Evolutionary conservation across 495 filamentous ascomycete genomes (phyloP), one percentile per base, ranked within the genome.

Genomic region (Amphirosellinia nigrospora): DNA sequence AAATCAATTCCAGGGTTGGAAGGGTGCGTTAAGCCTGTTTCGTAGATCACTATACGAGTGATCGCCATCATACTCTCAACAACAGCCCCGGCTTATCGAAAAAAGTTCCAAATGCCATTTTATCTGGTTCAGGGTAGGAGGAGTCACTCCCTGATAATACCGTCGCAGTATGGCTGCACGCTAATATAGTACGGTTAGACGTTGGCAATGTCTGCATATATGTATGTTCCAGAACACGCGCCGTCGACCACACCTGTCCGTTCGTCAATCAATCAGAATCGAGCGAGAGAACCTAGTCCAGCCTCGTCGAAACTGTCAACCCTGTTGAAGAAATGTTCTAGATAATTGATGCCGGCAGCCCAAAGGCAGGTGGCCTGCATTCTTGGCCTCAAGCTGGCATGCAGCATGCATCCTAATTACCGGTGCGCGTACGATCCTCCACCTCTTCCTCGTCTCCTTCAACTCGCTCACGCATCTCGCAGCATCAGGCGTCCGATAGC

Each of bases 331-430:
- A 36, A 19, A 19, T 8, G 32, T 58, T 36, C 32, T 34, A 13
- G 15, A 16, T 60, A 23, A 43, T 45, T n/a, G 39, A 64, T 30
- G 28, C 28, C 28, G 61, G 43, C 28, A 32, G 16, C 61, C 26
- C 26, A 48, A n/a, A 46, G 43, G 43, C 43, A 5, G 21, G 23
- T 7, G 1, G 43, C 43, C 43, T 8, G 15, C 30, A 36, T 34
- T 38, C 36, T 50, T 36, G 32, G 30, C 48, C 45, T 65, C 28
- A 15, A 28, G 34, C 32, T 53, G 46, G 53, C 32, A 48, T 65
- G 46, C 63, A 53, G 45, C 63, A n/a, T 65, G 45, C 63, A 53
- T 52, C 32, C 41, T 53, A 53, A 65, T 65, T 53, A 65, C 63
- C 63, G 63, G 46, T 26, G n/a, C 61, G 61, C 43, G 61, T 62